Percentiles rank a stretch among this genome's conserved stretches.
Conservation (phyloP, 2,329 filamentous ascomycete species). For the Fusarium beomiforme region DNA sequence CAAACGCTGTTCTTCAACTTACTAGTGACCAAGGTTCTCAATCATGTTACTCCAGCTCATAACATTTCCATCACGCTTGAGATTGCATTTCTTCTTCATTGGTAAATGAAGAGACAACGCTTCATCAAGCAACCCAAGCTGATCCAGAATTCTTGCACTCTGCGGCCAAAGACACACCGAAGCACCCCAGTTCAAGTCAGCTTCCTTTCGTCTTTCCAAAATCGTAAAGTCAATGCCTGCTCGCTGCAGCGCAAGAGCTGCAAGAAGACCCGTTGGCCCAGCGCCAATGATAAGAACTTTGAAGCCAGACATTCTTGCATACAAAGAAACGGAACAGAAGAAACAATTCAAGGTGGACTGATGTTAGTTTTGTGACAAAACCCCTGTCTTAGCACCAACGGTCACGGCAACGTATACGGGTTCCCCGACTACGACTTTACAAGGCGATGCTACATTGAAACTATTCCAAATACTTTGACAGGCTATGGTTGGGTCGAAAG, state of each 20-base stretch:
- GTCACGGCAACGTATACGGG: background rate
- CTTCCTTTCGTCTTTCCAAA: constrained; percentile 4
- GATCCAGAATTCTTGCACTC: constrained; percentile 8
- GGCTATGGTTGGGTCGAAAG: background rate
- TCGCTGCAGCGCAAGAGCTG: constrained; percentile 3
- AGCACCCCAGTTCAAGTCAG: constrained; percentile 20
- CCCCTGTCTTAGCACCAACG: background rate
- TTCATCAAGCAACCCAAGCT: constrained; percentile 16
- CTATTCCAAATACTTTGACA: background rate
- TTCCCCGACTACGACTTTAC: background rate
- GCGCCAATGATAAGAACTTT: constrained; percentile 23
- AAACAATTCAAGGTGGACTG: background rate
- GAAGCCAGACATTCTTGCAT: constrained; percentile 3
- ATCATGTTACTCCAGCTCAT: constrained; percentile 29
- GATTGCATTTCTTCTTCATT: constrained; percentile 23
- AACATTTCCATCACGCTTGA: constrained; percentile 6
- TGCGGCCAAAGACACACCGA: constrained; percentile 27
- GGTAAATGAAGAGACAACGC: background rate
- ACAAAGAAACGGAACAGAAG: background rate
- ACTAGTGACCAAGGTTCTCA: constrained; percentile 19
- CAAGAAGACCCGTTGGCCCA: constrained; percentile 11
- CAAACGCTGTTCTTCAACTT: background rate
- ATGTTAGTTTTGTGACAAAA: background rate
- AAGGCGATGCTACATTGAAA: background rate
- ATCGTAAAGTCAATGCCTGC: constrained; percentile 20